Conservation (phyloP, 306 rosid genomes). For the Rosa rugosa region DNA sequence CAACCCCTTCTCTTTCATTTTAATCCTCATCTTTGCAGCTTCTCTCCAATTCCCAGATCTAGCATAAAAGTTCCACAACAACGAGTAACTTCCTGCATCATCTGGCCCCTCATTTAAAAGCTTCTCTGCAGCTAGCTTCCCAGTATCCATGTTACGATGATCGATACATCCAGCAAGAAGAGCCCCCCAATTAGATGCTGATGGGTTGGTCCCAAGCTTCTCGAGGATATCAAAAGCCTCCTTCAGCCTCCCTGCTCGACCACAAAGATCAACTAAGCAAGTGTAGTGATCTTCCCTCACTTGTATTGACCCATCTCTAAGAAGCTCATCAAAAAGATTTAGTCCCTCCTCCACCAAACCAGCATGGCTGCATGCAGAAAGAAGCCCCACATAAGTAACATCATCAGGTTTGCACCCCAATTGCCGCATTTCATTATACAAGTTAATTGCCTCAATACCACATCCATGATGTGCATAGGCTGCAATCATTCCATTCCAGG, state of each 20-base stretch:
- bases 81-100: slow-evolving; percentile 37
- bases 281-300: slow-evolving; percentile 50
- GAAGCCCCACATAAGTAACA: slow-evolving; percentile 51
- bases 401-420: slow-evolving; percentile 37
- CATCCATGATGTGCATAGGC: slow-evolving; percentile 57
- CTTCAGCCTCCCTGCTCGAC: slow-evolving; percentile 47
- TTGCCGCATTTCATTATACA: slow-evolving; percentile 41
- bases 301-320: slow-evolving; percentile 29
- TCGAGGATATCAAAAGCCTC: slow-evolving; percentile 44
- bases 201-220: slow-evolving; percentile 33
- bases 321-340: slow-evolving; percentile 35
- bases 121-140: slow-evolving; percentile 41
- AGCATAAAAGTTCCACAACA: slow-evolving; percentile 48
- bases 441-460: slow-evolving; percentile 39
- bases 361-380: slow-evolving; percentile 57
- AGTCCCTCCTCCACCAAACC: slow-evolving; percentile 53
- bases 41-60: slow-evolving; percentile 48
- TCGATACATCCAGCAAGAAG: slow-evolving; percentile 51
- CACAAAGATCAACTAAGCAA: slow-evolving; percentile 52
- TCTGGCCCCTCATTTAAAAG: slow-evolving; percentile 37
- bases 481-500: slow-evolving; percentile 60
- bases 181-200: slow-evolving; percentile 48
- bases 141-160: slow-evolving; percentile 34
- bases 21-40: slow-evolving; percentile 49
- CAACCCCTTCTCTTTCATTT: slow-evolving; percentile 50